These are phyloP conservation scores for Candida sp. DNA, from an alignment of 1,139 yeast genomes.

Conservation along the genomic window DNA sequence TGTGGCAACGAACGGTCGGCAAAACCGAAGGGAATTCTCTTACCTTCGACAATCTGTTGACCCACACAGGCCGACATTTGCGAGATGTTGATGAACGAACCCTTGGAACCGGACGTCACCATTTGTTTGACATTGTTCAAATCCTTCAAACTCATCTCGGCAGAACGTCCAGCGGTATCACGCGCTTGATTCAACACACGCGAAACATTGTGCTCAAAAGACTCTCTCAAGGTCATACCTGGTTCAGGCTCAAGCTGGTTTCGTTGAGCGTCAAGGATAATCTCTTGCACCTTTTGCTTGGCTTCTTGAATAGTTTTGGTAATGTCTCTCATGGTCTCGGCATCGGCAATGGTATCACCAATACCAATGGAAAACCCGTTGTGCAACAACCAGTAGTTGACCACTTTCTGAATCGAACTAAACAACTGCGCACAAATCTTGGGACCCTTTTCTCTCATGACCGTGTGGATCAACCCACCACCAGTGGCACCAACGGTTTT, in stretches of 20 bases:
- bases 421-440: constrained; percentile 87
- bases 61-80: constrained; percentile 99
- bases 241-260: constrained; percentile 93
- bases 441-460: constrained; percentile 98
- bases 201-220: constrained; percentile 97
- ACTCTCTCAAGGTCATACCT: constrained; percentile 99
- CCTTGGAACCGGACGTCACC: constrained; percentile 99
- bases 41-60: constrained; percentile 99
- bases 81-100: constrained; percentile 98
- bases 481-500: constrained; percentile 99
- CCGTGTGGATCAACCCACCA: constrained; percentile 97
- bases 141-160: constrained; percentile 95
- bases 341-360: constrained; percentile 99
- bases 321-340: constrained; percentile 92
- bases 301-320: constrained; percentile 95
- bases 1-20: constrained; percentile 97
- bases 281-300: constrained; percentile 90
- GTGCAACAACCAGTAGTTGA: constrained; percentile 95
- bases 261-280: constrained; percentile 89
- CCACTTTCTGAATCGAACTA: constrained; percentile 93
- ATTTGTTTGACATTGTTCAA: constrained; percentile 96
- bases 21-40: constrained; percentile 98
- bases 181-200: constrained; percentile 96
- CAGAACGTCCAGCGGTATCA: constrained; percentile 99
- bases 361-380: constrained; percentile 99